phyloP scores from a whole-genome alignment of 2,329 filamentous ascomycete species.

The Spiromastix sp. region DNA sequence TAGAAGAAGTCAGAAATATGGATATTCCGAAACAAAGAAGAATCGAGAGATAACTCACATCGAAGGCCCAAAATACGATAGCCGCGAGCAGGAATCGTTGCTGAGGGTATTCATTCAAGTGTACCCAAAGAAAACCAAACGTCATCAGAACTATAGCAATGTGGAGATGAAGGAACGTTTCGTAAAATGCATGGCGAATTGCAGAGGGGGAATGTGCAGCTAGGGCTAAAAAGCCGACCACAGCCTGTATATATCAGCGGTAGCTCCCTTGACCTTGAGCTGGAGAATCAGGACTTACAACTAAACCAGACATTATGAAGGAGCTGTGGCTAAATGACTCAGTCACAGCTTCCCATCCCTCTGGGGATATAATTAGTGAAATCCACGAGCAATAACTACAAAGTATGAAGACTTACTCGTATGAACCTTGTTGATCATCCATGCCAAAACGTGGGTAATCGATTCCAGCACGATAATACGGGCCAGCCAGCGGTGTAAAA shows the following conservation, averaged over 20 bases:
- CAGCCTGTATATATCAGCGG: slow-evolving; percentile 19
- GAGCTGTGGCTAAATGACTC: slow-evolving; percentile 20
- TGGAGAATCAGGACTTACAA: slow-evolving; percentile 24
- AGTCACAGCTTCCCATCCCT: slow-evolving; percentile 27
- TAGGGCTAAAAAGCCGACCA: slow-evolving; percentile 54
- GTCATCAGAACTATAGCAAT: slow-evolving; percentile 61
- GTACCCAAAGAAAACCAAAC: slow-evolving; percentile 66
- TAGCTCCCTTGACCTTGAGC: background rate
- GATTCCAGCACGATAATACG: slow-evolving; percentile 59
- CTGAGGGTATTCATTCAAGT: slow-evolving; percentile 62
- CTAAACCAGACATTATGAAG: slow-evolving; percentile 33
- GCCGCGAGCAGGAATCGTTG: slow-evolving; percentile 64
- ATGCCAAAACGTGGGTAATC: slow-evolving; percentile 61
- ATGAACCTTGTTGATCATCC: slow-evolving; percentile 59
- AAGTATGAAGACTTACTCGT: slow-evolving; percentile 19
- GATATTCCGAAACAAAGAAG: slow-evolving; percentile 1
- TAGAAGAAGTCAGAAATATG: slow-evolving; percentile 6
- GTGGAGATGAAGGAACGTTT: slow-evolving; percentile 85
- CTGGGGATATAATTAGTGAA: slow-evolving; percentile 9
- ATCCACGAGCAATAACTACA: background rate
- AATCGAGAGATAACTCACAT: slow-evolving; percentile 30
- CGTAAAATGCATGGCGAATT: slow-evolving; percentile 88
- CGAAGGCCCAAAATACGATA: slow-evolving; percentile 65
- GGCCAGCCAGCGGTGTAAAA: slow-evolving; percentile 68
- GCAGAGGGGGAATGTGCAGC: slow-evolving; percentile 64